A percentile compares a stretch with the other conserved stretches of the same genome.
Conservation (phyloP, 2,329 filamentous ascomycete genomes). For the Alternaria gansuensis region DNA sequence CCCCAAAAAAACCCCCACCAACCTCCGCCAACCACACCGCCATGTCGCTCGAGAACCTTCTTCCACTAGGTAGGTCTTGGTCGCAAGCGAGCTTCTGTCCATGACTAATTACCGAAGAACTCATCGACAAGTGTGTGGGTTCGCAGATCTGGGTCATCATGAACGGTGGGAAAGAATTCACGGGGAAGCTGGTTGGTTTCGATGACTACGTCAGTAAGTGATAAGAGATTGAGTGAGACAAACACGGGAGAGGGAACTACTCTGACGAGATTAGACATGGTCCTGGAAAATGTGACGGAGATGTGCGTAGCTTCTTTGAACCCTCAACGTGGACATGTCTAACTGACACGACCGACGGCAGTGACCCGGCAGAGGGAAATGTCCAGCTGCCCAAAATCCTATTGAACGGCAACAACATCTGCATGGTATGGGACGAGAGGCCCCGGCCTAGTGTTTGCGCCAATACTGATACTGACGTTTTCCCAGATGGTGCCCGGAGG, state of each 20-base stretch:
- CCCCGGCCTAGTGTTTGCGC: not conserved
- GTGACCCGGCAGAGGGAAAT: conserved; percentile 85
- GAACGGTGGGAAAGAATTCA: conserved; percentile 99
- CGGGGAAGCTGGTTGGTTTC: conserved; percentile 91
- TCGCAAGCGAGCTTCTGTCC: not conserved
- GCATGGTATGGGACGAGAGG: conserved; percentile 77
- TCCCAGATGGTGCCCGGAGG: conserved; percentile 49
- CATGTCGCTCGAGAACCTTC: conserved; percentile 45
- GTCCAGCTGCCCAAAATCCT: conserved; percentile 93
- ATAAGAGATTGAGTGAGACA: conserved; percentile 9
- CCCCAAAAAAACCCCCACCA: no score
- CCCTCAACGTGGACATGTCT: not conserved
- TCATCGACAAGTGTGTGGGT: conserved; percentile 98
- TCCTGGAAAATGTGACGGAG: conserved; percentile 95
- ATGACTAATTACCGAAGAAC: conserved; percentile 67
- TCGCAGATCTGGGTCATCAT: conserved; percentile 99
- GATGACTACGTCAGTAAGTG: conserved; percentile 99
- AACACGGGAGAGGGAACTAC: not conserved
- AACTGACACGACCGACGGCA: conserved; percentile 53
- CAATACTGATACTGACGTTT: conserved; percentile 17
- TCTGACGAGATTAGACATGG: conserved; percentile 78
- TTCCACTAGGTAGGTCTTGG: conserved; percentile 41
- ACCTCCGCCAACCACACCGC: conserved; percentile 1
- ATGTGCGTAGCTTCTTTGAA: conserved; percentile 69
- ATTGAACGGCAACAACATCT: conserved; percentile 97